These are phyloP conservation scores for Chalara sp. DNA, from an alignment of 2,329 filamentous ascomycete genomes.

Conservation along the genomic window DNA sequence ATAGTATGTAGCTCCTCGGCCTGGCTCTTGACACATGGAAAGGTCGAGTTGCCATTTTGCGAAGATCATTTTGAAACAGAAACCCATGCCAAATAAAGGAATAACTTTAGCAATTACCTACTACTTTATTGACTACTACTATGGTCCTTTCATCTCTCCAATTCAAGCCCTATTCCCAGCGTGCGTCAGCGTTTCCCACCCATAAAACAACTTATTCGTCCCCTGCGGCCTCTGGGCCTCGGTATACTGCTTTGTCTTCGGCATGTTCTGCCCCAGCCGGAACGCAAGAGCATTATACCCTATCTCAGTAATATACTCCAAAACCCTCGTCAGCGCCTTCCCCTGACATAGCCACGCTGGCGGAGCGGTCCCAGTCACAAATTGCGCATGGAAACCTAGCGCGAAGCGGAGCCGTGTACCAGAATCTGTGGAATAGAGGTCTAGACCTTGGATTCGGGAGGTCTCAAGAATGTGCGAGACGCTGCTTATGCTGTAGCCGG, in stretches of 20 bases:
- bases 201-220: conserved; percentile 9
- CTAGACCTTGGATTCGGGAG: conserved; percentile 22
- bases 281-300: conserved; percentile 20
- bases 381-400: conserved; percentile 18
- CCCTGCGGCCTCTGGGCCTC: conserved; percentile 5
- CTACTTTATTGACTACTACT: too few relatives aligned
- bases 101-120: too few relatives aligned
- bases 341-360: conserved; percentile 19
- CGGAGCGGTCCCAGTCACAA: not conserved
- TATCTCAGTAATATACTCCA: conserved; percentile 20
- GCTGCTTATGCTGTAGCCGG: conserved; percentile 20
- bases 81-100: too few relatives aligned
- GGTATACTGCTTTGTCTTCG: conserved; percentile 16
- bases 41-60: not conserved
- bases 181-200: conserved; percentile 11
- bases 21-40: conserved; percentile 12
- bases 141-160: too few relatives aligned
- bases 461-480: conserved; percentile 26
- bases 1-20: conserved; percentile 12
- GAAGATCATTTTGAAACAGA: too few relatives aligned
- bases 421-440: conserved; percentile 17
- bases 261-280: conserved; percentile 17
- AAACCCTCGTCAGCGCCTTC: conserved; percentile 3
- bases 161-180: conserved; percentile 4
- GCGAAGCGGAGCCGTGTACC: conserved; percentile 17